Evolutionary conservation across 495 filamentous ascomycete species (phyloP).

Genomic region (Penicillium tannophilum): DNA sequence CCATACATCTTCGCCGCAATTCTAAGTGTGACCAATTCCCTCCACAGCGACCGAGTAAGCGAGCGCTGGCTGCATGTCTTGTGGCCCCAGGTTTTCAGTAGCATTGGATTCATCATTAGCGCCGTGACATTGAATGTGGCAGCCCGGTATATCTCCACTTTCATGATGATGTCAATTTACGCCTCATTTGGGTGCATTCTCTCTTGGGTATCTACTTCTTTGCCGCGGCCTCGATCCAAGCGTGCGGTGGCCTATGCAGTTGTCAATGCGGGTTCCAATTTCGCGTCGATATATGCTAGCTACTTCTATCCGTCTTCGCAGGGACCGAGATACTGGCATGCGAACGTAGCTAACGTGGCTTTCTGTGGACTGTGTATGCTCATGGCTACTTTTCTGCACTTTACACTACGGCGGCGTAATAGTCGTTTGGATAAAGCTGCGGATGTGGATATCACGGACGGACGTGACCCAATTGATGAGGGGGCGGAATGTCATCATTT

Average conservation of each 20-base stretch:
- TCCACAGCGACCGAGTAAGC: conserved; percentile 35
- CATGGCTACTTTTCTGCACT: conserved; percentile 16
- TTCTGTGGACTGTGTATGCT: conserved; percentile 15
- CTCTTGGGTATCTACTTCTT: conserved; percentile 46
- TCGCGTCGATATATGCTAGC: conserved; percentile 43
- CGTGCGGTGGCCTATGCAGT: conserved; percentile 46
- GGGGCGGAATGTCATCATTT: conserved; percentile 10
- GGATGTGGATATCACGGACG: conserved; percentile 7
- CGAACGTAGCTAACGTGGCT: conserved; percentile 19
- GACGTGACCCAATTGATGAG: conserved; percentile 7
- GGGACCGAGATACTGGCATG: conserved; percentile 19
- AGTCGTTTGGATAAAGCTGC: conserved; percentile 10
- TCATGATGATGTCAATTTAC: conserved; percentile 48
- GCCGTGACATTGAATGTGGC: conserved; percentile 38
- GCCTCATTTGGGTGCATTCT: conserved; percentile 41
- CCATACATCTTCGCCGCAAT: conserved; percentile 48
- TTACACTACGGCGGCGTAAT: conserved; percentile 11
- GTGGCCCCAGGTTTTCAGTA: conserved; percentile 40
- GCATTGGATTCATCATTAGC: conserved; percentile 42
- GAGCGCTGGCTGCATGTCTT: conserved; percentile 46
- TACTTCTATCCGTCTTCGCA: conserved; percentile 37
- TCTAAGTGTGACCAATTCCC: conserved; percentile 35
- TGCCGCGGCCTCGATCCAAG: conserved; percentile 47
- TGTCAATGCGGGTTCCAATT: conserved; percentile 42
- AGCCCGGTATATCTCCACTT: conserved; percentile 43